Evolutionary conservation across 805 yeast genomes (phyloP).

Genomic region (Candida fluviatilis): DNA sequence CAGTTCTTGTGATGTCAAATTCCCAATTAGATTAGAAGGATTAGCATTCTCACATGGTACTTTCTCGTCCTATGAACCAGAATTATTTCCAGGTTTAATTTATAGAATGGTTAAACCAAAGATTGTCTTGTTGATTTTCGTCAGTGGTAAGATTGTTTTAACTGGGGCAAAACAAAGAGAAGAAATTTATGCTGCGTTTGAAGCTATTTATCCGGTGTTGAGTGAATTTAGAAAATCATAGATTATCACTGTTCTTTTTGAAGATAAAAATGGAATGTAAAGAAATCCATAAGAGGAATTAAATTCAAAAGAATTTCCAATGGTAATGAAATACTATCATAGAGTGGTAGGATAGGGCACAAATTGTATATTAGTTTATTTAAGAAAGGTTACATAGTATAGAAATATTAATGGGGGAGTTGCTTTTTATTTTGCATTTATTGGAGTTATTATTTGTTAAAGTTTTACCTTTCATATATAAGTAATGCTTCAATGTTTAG

Average conservation of each 20-base stretch:
- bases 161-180: slow-evolving; percentile 99
- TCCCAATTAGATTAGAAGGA: slow-evolving; percentile 96
- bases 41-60: slow-evolving; percentile 97
- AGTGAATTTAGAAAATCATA: slow-evolving; percentile 90
- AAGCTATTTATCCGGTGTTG: slow-evolving; percentile 96
- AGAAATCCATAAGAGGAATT: background rate
- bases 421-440: slow-evolving; percentile 4
- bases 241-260: too few relatives aligned
- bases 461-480: background rate
- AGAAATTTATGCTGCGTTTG: slow-evolving; percentile 97
- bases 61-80: slow-evolving; percentile 98
- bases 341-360: slow-evolving; percentile 1
- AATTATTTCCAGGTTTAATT: slow-evolving; percentile 94
- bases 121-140: slow-evolving; percentile 91
- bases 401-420: slow-evolving; percentile 6
- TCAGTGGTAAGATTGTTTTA: slow-evolving; percentile 93
- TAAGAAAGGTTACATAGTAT: slow-evolving; percentile 4
- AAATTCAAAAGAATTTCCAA: slow-evolving; percentile 1
- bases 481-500: background rate
- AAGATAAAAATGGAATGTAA: too few relatives aligned
- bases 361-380: slow-evolving; percentile 4
- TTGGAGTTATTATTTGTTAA: background rate
- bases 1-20: slow-evolving; percentile 97
- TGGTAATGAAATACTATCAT: background rate
- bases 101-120: slow-evolving; percentile 99